Evolutionary conservation across 371 early-diverging fungal genomes (phyloP).

Genomic region (Mycotypha africana): DNA sequence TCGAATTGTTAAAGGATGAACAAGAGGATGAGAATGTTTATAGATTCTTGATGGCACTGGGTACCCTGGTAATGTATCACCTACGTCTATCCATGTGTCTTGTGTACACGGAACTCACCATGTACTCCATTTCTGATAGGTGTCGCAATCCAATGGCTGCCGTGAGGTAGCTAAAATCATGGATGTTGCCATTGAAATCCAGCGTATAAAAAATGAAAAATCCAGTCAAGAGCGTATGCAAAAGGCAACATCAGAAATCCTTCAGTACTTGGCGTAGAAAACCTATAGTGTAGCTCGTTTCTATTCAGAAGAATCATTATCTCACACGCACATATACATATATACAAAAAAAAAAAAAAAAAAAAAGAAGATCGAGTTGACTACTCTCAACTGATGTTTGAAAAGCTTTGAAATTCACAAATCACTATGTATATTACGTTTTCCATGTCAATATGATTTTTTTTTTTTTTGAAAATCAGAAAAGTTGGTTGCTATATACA

Average conservation of each 20-base stretch:
- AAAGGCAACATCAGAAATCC: slow-evolving; percentile 14
- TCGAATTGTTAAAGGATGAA: slow-evolving; percentile 44
- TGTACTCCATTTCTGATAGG: slow-evolving; percentile 1
- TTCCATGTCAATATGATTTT: too few species aligned
- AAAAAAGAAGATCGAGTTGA: too few species aligned
- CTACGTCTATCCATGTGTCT: not conserved
- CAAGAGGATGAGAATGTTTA: slow-evolving; percentile 50
- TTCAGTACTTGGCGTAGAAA: slow-evolving; percentile 9
- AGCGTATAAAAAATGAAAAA: slow-evolving; percentile 6
- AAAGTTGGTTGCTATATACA: too few species aligned
- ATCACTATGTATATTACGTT: too few species aligned
- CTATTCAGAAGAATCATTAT: too few species aligned
- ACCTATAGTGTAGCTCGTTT: too few species aligned
- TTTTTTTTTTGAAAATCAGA: too few species aligned
- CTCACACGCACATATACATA: too few species aligned
- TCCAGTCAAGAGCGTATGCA: slow-evolving; percentile 18
- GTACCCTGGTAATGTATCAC: slow-evolving; percentile 46
- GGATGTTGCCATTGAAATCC: slow-evolving; percentile 19
- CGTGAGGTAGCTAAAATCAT: slow-evolving; percentile 31
- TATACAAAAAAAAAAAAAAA: too few species aligned
- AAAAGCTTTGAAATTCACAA: too few species aligned
- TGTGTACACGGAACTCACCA: not conserved
- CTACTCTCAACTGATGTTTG: too few species aligned
- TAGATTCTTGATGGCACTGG: slow-evolving; percentile 51
- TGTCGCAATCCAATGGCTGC: slow-evolving; percentile 18